Percentiles rank a stretch among this genome's conserved stretches.
These are phyloP conservation scores for Chlorella sp. DNA, from an alignment of 139 green algal species.

Conservation along the genomic window DNA sequence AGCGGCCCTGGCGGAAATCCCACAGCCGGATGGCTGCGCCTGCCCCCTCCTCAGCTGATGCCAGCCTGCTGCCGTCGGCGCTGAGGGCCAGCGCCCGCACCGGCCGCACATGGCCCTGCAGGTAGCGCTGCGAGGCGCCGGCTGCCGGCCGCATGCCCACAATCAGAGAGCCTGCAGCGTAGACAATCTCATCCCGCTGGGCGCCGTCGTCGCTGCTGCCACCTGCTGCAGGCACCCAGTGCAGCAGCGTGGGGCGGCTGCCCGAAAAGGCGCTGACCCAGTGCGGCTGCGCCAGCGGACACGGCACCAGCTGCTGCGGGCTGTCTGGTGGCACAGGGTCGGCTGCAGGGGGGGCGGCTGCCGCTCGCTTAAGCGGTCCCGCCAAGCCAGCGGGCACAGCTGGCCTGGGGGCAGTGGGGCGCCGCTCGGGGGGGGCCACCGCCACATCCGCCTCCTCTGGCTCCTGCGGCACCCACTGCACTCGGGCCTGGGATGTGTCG, in stretches of 20 bases:
- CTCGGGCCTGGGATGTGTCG: constrained; percentile 47
- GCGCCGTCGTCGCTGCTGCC: neutral
- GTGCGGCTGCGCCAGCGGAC: constrained; percentile 52
- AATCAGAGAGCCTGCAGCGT: constrained; percentile 55
- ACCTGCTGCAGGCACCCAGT: neutral
- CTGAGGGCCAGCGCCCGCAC: constrained; percentile 68
- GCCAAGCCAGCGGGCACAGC: neutral
- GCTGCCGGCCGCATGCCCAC: constrained; percentile 50
- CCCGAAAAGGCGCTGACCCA: constrained; percentile 56
- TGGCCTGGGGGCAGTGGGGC: neutral
- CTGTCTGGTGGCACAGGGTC: neutral
- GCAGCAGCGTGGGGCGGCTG: neutral
- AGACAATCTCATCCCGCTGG: constrained; percentile 57
- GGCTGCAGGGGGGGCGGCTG: neutral
- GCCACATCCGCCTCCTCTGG: constrained; percentile 1
- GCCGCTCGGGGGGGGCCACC: neutral
- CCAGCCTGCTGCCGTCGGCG: constrained; percentile 59
- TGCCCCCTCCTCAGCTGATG: constrained; percentile 75
- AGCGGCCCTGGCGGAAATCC: constrained; percentile 62
- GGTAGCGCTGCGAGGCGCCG: constrained; percentile 5
- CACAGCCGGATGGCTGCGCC: constrained; percentile 73
- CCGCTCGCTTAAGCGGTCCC: neutral
- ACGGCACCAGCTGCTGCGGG: neutral
- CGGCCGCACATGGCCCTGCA: constrained; percentile 64
- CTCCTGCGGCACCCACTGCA: constrained; percentile 66